A percentile compares a stretch with the other conserved stretches of the same genome.
Conservation (phyloP, 1,284 basidiomycete genomes). For the Exobasidium rhododendri region DNA sequence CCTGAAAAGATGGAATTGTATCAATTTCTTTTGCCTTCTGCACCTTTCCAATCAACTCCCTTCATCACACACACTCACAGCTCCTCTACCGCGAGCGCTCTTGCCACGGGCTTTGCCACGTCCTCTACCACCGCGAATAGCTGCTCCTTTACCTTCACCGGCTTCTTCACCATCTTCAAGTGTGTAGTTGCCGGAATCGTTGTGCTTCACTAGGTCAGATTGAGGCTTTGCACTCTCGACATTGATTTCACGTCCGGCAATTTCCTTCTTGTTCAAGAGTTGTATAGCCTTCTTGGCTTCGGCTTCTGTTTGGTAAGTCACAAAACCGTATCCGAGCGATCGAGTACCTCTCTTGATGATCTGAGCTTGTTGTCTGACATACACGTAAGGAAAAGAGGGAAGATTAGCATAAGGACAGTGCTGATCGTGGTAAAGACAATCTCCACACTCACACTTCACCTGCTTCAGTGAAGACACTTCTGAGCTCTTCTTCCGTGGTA, state of each 20-base stretch:
- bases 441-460: conserved; percentile 37
- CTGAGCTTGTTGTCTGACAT: conserved; percentile 34
- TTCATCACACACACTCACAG: conserved; percentile 6
- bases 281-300: conserved; percentile 43
- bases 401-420: conserved; percentile 6
- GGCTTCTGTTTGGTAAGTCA: conserved; percentile 42
- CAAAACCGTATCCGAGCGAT: conserved; percentile 49
- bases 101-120: background rate
- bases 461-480: conserved; percentile 39
- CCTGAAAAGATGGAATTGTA: background rate
- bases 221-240: conserved; percentile 48
- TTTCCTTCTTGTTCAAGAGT: conserved; percentile 44
- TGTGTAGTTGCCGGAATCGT: conserved; percentile 18
- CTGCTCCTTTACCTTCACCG: conserved; percentile 13
- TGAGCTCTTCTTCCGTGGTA: conserved; percentile 47
- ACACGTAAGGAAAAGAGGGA: background rate
- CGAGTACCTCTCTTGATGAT: conserved; percentile 51
- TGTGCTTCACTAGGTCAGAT: conserved; percentile 10
- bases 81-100: conserved; percentile 11
- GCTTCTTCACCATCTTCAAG: conserved; percentile 12
- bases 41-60: background rate
- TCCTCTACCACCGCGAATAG: background rate
- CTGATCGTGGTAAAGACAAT: background rate
- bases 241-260: conserved; percentile 47
- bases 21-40: background rate